Evolutionary conservation across 2,329 filamentous ascomycete genomes (phyloP), one percentile per base, ranked within the genome.

Genomic region (Aspergillus fructus): DNA sequence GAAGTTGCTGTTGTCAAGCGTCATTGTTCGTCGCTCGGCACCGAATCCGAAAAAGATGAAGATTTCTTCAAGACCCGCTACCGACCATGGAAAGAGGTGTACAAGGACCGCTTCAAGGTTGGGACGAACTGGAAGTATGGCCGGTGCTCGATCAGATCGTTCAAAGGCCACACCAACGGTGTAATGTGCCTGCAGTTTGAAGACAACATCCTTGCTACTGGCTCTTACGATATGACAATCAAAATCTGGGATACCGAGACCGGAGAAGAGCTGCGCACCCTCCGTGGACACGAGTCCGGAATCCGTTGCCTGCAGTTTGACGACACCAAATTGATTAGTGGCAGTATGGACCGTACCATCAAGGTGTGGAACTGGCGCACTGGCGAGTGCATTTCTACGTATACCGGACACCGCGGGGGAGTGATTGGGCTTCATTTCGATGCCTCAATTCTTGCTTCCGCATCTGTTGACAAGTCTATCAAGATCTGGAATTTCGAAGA

Each of bases 71-170:
- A 79, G 59, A 79, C 78, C 13, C 73, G 76, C 21, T 77, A 77
- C 60, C 76, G 91, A 30, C 92, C 89, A 0, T 99, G 94, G 94
- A 99, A 99, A 75, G 92, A 96, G 60, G 91, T 99, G 1, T 99
- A 99, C 78, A 90, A 91, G 62, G 93, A 97, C 72, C 86, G 91
- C 15, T 97, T 93, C 81, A 94, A 93, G 72, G 92, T 99, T 48
- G 93, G 94, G 51, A 94, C 89, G 59, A 97, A 97, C 73, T 99
- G 94, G 94, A 96, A 96, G 73, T 92, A 96, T 62, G 93, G 94
- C 4, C 87, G 93, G 39, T 97, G 89, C 76, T 88, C 88, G 6
- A 89, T 90, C 64, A 92, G 89, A 70, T 85, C 89, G 12, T 91
- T 99, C 74, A 88, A 88, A 65, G 93, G 93, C 1, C 89, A 97